Base-by-base conservation (phyloP, 139 green algal species). In the Chlamydomonas sp. region DNA sequence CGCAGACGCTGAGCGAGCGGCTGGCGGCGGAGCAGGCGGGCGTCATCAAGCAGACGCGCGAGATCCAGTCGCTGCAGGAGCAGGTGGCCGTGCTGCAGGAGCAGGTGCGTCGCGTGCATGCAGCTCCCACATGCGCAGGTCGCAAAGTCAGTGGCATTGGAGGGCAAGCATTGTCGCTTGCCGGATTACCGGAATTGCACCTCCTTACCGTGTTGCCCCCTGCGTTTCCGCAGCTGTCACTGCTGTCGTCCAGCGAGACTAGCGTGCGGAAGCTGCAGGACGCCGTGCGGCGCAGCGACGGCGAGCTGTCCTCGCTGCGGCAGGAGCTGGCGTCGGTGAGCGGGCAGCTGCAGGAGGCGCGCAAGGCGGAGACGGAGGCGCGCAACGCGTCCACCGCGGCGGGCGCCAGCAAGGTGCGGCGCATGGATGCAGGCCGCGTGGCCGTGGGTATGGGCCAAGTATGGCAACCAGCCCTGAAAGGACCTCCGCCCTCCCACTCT, bases 1-100 rank as follows among this genome's bases (percentile, higher is more conserved):
- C 84, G 5, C 75, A 88, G 84, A 77, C 84, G 10, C 63, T 88
- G 17, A 88, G 84, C 75, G 75, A 82, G 75, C 75, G 75, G 75
- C 75, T 88, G 75, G 84, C 84, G 4, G 75, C 63, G 18, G 84
- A 88, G 74, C 84, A 88, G 63, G 84, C 84, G 63, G 75, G 57
- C 49, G 84, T 77, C 7, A 76, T 88, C 57, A 68, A 78, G 76
- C 84, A 83, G 75, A 77, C 18, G 8, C 14, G 64, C 57, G 75
- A 83, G 8, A 75, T 88, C 59, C 75, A 83, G 64, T 18, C 57
- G 18, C 84, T 88, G 64, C 15, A 57, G 75, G 84, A 78, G 76
- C 84, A 88, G 84, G 75, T 88, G 57, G 17, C 20, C n/a, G 8
- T 71, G 49, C 84, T 88, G 3, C 83, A 68, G 8, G 84, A 88